A percentile compares a stretch with the other conserved stretches of the same genome.
These are phyloP conservation scores for Aspergillus sp. DNA, from an alignment of 2,329 filamentous ascomycete genomes.

Conservation along the genomic window DNA sequence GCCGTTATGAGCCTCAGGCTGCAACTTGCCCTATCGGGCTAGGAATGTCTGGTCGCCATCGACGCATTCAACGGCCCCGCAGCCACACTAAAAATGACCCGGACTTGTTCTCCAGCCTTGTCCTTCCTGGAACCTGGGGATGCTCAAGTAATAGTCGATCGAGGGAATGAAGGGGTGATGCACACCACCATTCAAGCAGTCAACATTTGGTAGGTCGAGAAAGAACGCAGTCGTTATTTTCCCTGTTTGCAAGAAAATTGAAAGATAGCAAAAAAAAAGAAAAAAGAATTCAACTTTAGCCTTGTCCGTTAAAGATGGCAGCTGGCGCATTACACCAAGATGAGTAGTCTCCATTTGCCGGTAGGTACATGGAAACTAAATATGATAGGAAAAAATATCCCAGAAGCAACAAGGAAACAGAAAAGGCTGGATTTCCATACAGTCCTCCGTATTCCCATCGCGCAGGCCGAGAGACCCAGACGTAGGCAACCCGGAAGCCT, in stretches of 20 bases:
- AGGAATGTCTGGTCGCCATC: conserved; percentile 20
- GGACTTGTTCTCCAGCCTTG: neutral
- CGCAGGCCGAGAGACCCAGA: conserved; percentile 5
- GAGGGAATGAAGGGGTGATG: conserved; percentile 9
- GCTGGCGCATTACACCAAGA: conserved; percentile 27
- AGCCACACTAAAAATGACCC: conserved; percentile 5
- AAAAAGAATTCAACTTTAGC: conserved; percentile 7
- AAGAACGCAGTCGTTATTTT: neutral
- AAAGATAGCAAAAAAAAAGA: neutral
- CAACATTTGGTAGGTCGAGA: conserved; percentile 16
- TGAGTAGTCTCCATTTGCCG: conserved; percentile 32
- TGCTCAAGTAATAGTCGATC: neutral
- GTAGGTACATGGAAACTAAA: conserved; percentile 31
- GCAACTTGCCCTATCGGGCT: conserved; percentile 25
- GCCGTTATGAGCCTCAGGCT: conserved; percentile 30
- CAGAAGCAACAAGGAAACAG: conserved; percentile 12
- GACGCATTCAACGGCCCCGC: conserved; percentile 26
- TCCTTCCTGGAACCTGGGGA: neutral
- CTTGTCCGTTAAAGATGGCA: conserved; percentile 23
- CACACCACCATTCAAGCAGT: conserved; percentile 11
- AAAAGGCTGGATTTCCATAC: conserved; percentile 13
- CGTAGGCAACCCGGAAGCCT: conserved; percentile 6
- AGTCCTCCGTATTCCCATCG: conserved; percentile 8
- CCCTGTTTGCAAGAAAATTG: conserved; percentile 4
- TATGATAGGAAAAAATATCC: conserved; percentile 14